Evolutionary conservation across 164 flowering plant species (phyloP).

Genomic region (Umbellularia californica): DNA sequence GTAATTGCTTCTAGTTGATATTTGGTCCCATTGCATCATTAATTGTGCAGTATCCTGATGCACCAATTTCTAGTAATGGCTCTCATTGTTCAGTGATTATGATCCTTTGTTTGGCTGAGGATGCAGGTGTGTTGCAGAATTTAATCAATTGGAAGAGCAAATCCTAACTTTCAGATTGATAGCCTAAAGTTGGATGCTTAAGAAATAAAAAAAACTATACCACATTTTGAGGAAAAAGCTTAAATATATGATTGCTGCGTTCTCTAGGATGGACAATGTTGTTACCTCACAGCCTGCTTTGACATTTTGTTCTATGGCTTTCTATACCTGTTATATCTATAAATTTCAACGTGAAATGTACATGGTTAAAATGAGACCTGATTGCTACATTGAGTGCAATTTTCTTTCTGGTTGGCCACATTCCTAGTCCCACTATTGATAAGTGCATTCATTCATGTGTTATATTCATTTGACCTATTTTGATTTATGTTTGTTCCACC

Average conservation of each 20-base stretch:
- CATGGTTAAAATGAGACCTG: not conserved
- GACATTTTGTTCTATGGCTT: not conserved
- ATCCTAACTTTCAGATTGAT: no score
- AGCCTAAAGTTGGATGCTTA: no score
- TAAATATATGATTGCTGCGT: no score
- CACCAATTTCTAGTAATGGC: not conserved
- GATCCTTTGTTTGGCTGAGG: no score
- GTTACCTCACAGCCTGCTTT: no score
- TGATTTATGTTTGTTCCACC: not conserved
- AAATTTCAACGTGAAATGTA: not conserved
- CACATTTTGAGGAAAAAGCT: no score
- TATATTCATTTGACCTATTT: not conserved
- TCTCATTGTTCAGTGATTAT: not conserved
- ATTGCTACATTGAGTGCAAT: not conserved
- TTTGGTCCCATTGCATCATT: not conserved
- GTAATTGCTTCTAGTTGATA: not conserved
- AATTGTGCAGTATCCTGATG: not conserved
- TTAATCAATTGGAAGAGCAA: no score
- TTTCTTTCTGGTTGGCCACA: not conserved
- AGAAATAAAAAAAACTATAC: no score
- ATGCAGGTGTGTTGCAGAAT: no score
- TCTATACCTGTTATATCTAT: not conserved
- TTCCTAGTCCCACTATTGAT: not conserved
- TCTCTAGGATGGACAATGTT: no score
- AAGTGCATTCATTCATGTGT: not conserved